phyloP scores from a whole-genome alignment of 2,329 filamentous ascomycete genomes.

The Pseudogymnoascus sp. region DNA sequence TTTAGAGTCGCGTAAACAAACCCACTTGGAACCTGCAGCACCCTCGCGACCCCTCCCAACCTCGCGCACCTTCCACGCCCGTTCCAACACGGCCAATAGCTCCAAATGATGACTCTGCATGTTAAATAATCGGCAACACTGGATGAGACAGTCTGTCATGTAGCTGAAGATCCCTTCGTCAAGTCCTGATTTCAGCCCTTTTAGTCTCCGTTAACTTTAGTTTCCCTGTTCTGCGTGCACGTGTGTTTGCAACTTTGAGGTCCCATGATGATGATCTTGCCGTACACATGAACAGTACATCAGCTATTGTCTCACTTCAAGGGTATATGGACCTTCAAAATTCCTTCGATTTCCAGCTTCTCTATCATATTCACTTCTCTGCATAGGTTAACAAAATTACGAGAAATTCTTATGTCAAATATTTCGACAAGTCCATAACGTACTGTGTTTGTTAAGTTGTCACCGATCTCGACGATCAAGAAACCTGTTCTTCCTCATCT shows the following conservation, averaged over 20 bases:
- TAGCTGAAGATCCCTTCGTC: neutral
- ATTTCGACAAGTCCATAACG: neutral
- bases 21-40: conserved; percentile 1
- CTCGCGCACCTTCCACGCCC: neutral
- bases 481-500: conserved; percentile 4
- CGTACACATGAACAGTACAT: neutral
- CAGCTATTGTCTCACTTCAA: neutral
- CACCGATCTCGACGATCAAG: neutral
- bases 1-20: conserved; percentile 1
- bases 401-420: conserved; percentile 8
- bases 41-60: neutral
- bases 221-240: conserved; percentile 2
- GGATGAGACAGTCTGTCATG: neutral
- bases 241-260: neutral
- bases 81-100: neutral
- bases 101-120: neutral
- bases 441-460: neutral
- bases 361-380: neutral
- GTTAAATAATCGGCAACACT: neutral
- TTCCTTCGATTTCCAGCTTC: conserved; percentile 7
- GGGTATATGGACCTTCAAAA: neutral
- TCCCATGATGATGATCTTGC: conserved; percentile 4
- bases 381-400: neutral
- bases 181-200: conserved; percentile 1
- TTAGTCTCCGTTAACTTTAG: neutral